Evolutionary conservation across 2,329 filamentous ascomycete genomes (phyloP).

Genomic region (Bipolaris oryzae): DNA sequence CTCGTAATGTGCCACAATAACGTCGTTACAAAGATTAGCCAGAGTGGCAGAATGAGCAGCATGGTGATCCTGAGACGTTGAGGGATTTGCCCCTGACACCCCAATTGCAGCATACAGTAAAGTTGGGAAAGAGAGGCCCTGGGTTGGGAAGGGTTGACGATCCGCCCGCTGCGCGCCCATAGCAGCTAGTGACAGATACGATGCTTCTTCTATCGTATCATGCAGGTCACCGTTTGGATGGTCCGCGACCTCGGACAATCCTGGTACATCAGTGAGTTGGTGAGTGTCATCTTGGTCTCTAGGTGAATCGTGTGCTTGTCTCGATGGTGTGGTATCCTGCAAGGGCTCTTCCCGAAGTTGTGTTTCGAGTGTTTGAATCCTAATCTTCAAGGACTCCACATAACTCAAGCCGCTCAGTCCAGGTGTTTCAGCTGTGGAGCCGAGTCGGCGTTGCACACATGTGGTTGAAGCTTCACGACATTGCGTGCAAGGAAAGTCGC

Average conservation of each 20-base stretch:
- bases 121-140: not conserved
- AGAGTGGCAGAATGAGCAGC: not conserved
- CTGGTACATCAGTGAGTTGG: too few species aligned
- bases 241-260: too few species aligned
- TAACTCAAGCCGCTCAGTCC: not conserved
- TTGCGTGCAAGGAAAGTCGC: conserved; percentile 15
- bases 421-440: conserved; percentile 6
- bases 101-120: not conserved
- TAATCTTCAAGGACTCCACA: not conserved
- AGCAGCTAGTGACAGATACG: conserved; percentile 19
- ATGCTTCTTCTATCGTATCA: conserved; percentile 18
- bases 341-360: not conserved
- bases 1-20: not conserved
- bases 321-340: too few species aligned
- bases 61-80: not conserved
- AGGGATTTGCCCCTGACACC: not conserved
- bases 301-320: not conserved
- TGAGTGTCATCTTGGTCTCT: not conserved
- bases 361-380: not conserved
- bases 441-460: conserved; percentile 11
- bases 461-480: conserved; percentile 9
- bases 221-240: conserved; percentile 4
- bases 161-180: conserved; percentile 21
- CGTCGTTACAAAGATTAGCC: not conserved
- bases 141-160: conserved; percentile 1